Conservation (phyloP, 176 grass and related monocot species). For the Carex pumila region DNA sequence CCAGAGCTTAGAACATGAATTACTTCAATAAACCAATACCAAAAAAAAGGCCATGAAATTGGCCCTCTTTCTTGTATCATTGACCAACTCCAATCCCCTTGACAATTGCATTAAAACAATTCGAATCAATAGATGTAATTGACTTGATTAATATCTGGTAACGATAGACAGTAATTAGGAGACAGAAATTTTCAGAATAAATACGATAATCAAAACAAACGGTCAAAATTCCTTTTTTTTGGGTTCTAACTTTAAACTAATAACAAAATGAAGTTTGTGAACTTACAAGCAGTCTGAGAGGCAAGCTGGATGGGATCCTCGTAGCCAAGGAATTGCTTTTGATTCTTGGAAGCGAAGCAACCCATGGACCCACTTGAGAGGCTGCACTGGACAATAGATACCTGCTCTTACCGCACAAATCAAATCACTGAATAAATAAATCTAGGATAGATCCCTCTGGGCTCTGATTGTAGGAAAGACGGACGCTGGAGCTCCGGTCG, state of each 20-base stretch:
- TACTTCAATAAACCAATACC: background rate
- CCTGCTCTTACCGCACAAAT: background rate
- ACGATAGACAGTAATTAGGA: background rate
- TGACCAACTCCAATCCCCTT: background rate
- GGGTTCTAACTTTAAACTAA: background rate
- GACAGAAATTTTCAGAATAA: background rate
- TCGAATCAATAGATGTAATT: background rate
- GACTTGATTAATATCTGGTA: background rate
- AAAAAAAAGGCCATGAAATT: background rate
- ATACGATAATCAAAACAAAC: background rate
- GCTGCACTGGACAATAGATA: background rate
- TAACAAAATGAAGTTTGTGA: background rate
- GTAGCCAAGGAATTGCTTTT: conserved; percentile 64
- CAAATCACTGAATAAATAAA: background rate
- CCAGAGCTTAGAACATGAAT: background rate
- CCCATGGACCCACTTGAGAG: conserved; percentile 34
- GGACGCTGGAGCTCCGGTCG: background rate
- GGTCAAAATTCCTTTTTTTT: background rate
- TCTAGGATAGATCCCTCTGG: background rate
- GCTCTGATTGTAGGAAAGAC: background rate
- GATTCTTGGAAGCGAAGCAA: conserved; percentile 51
- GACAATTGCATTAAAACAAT: background rate
- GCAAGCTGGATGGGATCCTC: conserved; percentile 79
- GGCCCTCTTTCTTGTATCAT: background rate
- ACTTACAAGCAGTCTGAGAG: conserved; percentile 71